phyloP scores from a whole-genome alignment of 2,329 filamentous ascomycete species.

The Dactylellina cionopaga region DNA sequence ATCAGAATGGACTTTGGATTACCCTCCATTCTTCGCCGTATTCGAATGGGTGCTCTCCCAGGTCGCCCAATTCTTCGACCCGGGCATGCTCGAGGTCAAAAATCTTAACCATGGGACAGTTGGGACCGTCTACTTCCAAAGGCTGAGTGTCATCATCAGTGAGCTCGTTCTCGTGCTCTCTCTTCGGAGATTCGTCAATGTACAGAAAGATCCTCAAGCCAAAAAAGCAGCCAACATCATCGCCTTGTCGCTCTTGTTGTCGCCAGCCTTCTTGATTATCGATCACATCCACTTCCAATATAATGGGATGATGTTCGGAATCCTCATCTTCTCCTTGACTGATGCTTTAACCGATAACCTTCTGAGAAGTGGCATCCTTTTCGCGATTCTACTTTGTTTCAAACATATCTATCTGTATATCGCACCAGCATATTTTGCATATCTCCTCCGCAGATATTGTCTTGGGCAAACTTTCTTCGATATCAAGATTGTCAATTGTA shows the following conservation, averaged over 20 bases:
- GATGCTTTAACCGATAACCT: conserved; percentile 80
- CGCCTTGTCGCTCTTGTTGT: conserved; percentile 87
- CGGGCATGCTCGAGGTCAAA: conserved; percentile 80
- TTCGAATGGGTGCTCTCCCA: conserved; percentile 95
- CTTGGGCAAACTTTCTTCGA: conserved; percentile 80
- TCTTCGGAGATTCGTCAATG: conserved; percentile 72
- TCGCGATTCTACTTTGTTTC: conserved; percentile 86
- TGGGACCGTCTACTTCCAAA: conserved; percentile 93
- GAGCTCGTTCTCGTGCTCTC: conserved; percentile 87
- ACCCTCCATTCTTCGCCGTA: conserved; percentile 96
- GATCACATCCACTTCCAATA: conserved; percentile 99
- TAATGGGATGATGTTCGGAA: conserved; percentile 94
- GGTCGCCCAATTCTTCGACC: conserved; percentile 78
- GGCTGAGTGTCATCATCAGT: conserved; percentile 83
- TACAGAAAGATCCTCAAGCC: conserved; percentile 27
- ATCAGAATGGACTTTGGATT: conserved; percentile 99
- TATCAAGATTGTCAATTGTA: conserved; percentile 78
- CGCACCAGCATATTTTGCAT: conserved; percentile 94
- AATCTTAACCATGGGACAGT: conserved; percentile 89
- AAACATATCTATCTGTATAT: conserved; percentile 99
- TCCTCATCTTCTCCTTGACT: conserved; percentile 86
- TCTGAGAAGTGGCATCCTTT: conserved; percentile 80
- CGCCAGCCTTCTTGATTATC: conserved; percentile 92
- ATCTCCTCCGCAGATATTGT: conserved; percentile 87
- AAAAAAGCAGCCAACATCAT: conserved; percentile 77